These are phyloP conservation scores for Lunularia cruciata DNA, from an alignment of 225 moss, liverwort and hornwort genomes.

Conservation along the genomic window DNA sequence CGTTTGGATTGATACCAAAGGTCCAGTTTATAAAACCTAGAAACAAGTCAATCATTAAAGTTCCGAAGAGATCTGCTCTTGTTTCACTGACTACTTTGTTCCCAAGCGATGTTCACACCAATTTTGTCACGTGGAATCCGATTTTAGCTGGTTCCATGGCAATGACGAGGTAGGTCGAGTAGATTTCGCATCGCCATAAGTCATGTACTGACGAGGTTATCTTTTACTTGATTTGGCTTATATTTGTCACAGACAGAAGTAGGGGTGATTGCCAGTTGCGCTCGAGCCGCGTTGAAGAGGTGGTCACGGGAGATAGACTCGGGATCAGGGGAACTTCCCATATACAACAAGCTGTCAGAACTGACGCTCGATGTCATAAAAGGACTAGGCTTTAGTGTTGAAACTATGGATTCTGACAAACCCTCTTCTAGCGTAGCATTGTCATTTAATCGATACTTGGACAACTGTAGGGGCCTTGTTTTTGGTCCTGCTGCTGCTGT, in stretches of 20 bases:
- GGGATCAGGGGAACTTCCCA: slow-evolving; percentile 61
- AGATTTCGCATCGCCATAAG: no score
- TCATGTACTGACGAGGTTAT: no score
- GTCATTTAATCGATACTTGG: slow-evolving; percentile 68
- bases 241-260: slow-evolving; percentile 57
- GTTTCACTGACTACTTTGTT: no score
- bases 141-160: no score
- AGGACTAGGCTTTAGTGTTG: slow-evolving; percentile 59
- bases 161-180: no score
- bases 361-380: slow-evolving; percentile 71
- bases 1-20: no score
- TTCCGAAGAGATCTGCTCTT: no score
- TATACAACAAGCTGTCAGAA: slow-evolving; percentile 61
- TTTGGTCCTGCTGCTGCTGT: slow-evolving; percentile 74
- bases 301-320: slow-evolving; percentile 56
- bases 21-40: no score
- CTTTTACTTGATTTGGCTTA: not conserved
- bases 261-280: slow-evolving; percentile 58
- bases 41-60: no score
- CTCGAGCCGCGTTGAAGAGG: slow-evolving; percentile 52
- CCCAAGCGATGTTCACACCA: no score
- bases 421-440: slow-evolving; percentile 37
- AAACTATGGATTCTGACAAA: slow-evolving; percentile 32
- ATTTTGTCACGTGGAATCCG: no score
- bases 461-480: slow-evolving; percentile 63